phyloP scores from a whole-genome alignment of 495 filamentous ascomycete genomes.

The Podospora pseudocomata region DNA sequence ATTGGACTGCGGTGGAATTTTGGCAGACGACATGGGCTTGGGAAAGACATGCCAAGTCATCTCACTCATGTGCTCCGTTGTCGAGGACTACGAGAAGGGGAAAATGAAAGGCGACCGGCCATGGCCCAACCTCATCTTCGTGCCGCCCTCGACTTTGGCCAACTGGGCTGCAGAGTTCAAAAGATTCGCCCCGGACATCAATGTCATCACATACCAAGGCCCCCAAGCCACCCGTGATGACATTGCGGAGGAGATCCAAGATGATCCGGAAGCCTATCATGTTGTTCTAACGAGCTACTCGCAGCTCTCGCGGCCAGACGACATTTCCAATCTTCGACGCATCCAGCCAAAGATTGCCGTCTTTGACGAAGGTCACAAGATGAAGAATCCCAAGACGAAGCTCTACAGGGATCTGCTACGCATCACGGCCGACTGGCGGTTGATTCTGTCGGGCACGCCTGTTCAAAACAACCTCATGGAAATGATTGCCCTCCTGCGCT shows the following conservation, averaged over 20 bases:
- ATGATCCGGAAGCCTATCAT: slow-evolving; percentile 63
- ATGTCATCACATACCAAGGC: slow-evolving; percentile 80
- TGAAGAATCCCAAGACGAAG: slow-evolving; percentile 81
- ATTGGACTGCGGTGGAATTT: slow-evolving; percentile 74
- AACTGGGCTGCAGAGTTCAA: slow-evolving; percentile 93
- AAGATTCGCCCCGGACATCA: slow-evolving; percentile 73
- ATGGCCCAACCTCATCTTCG: slow-evolving; percentile 81
- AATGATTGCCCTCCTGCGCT: slow-evolving; percentile 79
- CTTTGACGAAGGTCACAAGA: slow-evolving; percentile 87
- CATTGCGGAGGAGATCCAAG: slow-evolving; percentile 62
- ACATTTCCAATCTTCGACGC: slow-evolving; percentile 37
- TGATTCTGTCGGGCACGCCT: slow-evolving; percentile 89
- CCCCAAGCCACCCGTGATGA: slow-evolving; percentile 57
- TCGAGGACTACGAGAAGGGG: slow-evolving; percentile 45
- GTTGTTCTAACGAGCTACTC: slow-evolving; percentile 88
- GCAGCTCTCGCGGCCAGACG: slow-evolving; percentile 40
- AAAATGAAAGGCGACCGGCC: slow-evolving; percentile 41
- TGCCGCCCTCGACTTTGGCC: slow-evolving; percentile 87
- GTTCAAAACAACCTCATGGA: slow-evolving; percentile 96
- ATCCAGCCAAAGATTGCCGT: slow-evolving; percentile 62
- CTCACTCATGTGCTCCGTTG: slow-evolving; percentile 79
- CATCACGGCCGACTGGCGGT: slow-evolving; percentile 70
- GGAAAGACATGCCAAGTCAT: slow-evolving; percentile 98
- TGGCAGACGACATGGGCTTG: slow-evolving; percentile 97
- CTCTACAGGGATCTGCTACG: slow-evolving; percentile 76